Percentiles rank a stretch among this genome's conserved stretches.
phyloP scores from a whole-genome alignment of 2,329 filamentous ascomycete genomes.

The Fusarium buxicola region DNA sequence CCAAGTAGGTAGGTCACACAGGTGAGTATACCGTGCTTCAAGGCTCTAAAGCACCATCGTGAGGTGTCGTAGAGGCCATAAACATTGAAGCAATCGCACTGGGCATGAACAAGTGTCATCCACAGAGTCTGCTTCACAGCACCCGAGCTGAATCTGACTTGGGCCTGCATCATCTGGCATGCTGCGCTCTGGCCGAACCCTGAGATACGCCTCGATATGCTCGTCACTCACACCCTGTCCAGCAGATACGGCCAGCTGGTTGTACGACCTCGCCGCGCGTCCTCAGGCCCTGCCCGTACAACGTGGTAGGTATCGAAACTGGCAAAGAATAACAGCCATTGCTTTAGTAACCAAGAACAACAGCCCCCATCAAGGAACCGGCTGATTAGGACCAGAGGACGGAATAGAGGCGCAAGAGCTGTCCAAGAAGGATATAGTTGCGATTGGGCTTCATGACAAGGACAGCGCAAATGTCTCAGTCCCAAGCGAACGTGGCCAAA shows the following conservation, averaged over 20 bases:
- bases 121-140: too few relatives aligned
- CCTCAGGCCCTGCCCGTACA: conserved; percentile 12
- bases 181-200: too few relatives aligned
- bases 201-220: too few relatives aligned
- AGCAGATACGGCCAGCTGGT: neutral
- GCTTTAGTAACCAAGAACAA: neutral
- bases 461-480: conserved; percentile 24
- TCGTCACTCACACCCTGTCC: neutral
- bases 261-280: conserved; percentile 30
- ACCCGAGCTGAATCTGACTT: too few relatives aligned
- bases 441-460: conserved; percentile 12
- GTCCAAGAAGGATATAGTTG: conserved; percentile 9
- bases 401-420: neutral
- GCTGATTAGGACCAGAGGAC: neutral
- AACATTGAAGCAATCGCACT: too few relatives aligned
- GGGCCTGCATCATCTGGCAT: too few relatives aligned
- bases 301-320: neutral
- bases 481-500: neutral
- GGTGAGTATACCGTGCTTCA: too few relatives aligned
- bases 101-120: too few relatives aligned
- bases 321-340: neutral
- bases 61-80: too few relatives aligned
- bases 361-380: neutral
- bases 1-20: too few relatives aligned
- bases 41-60: too few relatives aligned